These are phyloP conservation scores for Colletotrichum cordylinicola DNA, from an alignment of 2,329 filamentous ascomycete species.

Conservation along the genomic window DNA sequence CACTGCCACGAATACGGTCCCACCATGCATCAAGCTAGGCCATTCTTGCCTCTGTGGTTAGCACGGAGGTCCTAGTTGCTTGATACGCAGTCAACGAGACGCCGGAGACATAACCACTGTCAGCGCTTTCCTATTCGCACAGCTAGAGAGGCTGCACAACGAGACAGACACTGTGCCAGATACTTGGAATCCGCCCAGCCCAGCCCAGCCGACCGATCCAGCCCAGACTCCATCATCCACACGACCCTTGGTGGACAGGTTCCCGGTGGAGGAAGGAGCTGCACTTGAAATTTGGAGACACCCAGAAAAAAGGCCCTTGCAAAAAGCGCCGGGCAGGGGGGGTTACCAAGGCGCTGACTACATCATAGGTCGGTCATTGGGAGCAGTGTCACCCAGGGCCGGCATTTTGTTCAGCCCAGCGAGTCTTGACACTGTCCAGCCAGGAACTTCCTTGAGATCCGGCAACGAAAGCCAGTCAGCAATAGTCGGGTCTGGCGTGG, in stretches of 20 bases:
- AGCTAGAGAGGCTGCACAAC: neutral
- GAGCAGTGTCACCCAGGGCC: neutral
- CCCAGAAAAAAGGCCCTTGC: neutral
- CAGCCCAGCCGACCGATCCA: neutral
- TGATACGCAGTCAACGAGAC: neutral
- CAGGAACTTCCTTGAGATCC: neutral
- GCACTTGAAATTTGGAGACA: neutral
- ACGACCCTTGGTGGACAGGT: neutral
- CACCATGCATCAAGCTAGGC: neutral
- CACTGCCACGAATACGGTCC: constrained; percentile 11
- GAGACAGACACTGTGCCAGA: neutral
- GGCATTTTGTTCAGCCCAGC: neutral
- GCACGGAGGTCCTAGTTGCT: neutral
- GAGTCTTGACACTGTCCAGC: neutral
- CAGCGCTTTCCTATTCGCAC: neutral
- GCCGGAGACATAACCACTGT: neutral
- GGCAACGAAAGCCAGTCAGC: neutral
- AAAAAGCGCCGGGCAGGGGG: constrained; percentile 8
- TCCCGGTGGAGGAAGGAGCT: neutral
- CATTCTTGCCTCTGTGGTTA: neutral
- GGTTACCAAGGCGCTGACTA: constrained; percentile 1
- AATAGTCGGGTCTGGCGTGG: neutral
- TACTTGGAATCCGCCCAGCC: constrained; percentile 8
- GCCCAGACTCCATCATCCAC: neutral
- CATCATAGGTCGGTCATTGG: constrained; percentile 17